Conservation (phyloP, 164 flowering plant genomes). For the Annona squamosa region DNA sequence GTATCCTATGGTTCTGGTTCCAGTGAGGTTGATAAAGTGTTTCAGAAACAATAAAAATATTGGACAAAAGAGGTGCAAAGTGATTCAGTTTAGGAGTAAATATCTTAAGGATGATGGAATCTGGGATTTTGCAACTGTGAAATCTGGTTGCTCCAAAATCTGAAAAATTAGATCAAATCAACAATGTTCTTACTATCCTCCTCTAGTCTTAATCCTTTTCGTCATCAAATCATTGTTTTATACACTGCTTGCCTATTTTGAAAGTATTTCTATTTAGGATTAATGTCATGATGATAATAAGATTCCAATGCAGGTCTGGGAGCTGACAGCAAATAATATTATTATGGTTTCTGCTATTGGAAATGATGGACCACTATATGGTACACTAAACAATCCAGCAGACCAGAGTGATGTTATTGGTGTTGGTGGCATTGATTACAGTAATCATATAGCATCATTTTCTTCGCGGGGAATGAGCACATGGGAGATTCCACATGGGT, state of each 20-base stretch:
- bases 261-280: background rate
- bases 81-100: background rate
- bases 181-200: background rate
- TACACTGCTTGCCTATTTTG: background rate
- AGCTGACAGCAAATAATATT: constrained; percentile 90
- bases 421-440: constrained; percentile 98
- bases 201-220: no score
- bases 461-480: constrained; percentile 99
- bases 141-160: background rate
- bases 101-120: no score
- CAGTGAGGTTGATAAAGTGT: background rate
- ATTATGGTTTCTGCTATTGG: constrained; percentile 99
- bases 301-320: constrained; percentile 70
- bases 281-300: constrained; percentile 2
- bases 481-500: constrained; percentile 99
- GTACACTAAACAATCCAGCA: constrained; percentile 97
- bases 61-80: background rate
- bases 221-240: no score
- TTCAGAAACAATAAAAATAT: background rate
- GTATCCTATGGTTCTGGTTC: background rate
- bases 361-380: constrained; percentile 99
- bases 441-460: constrained; percentile 91
- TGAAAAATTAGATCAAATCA: background rate
- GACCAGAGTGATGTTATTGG: constrained; percentile 99
- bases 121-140: background rate